A percentile compares a stretch with the other conserved stretches of the same genome.
Evolutionary conservation across 768 basidiomycete genomes (phyloP).

Genomic region (Lentinula lateritia): DNA sequence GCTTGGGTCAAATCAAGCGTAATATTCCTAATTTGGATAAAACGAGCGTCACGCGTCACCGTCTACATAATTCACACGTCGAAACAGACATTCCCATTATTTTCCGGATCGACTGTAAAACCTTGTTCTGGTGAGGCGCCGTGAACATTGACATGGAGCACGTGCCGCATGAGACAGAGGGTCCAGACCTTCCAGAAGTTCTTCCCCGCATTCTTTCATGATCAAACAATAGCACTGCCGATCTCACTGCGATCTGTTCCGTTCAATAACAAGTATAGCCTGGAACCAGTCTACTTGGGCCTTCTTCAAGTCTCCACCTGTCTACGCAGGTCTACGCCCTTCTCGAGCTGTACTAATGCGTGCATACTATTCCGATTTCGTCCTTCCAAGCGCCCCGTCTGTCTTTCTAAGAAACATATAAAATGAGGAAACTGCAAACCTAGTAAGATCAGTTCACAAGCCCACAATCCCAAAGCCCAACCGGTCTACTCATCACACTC

Average conservation of each 20-base stretch:
- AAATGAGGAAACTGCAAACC: not conserved
- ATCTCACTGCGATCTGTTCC: not conserved
- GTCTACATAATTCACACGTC: no score
- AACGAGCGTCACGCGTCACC: no score
- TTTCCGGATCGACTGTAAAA: no score
- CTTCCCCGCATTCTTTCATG: not conserved
- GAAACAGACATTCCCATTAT: no score
- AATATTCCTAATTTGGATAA: no score
- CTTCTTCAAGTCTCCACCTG: not conserved
- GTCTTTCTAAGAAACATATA: not conserved
- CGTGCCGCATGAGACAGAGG: not conserved
- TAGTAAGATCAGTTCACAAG: not conserved
- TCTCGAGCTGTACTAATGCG: not conserved
- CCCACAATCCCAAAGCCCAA: not conserved
- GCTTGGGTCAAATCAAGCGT: no score
- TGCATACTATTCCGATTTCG: not conserved
- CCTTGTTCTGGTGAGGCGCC: no score
- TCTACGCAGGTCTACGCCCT: not conserved
- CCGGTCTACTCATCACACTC: not conserved
- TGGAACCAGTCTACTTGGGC: not conserved
- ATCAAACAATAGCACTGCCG: not conserved
- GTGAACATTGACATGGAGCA: no score
- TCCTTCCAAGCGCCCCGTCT: not conserved
- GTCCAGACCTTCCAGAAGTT: not conserved
- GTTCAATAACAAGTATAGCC: not conserved